These are phyloP conservation scores for Coemansia sp. DNA, from an alignment of 192 early-diverging fungal genomes.

Conservation along the genomic window DNA sequence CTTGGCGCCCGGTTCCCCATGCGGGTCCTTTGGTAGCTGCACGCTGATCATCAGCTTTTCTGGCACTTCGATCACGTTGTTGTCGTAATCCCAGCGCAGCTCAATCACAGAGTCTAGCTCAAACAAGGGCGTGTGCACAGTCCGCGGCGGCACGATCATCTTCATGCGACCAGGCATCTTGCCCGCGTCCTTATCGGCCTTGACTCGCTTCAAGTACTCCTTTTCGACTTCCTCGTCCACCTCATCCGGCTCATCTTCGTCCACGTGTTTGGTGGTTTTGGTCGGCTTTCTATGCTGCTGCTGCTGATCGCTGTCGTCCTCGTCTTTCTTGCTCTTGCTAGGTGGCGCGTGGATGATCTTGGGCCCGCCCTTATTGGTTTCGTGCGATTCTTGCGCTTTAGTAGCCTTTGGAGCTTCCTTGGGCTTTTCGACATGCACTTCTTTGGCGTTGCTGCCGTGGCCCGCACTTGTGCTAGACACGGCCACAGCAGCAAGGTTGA, in stretches of 20 bases:
- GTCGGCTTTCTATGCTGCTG: constrained; percentile 22
- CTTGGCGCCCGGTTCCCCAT: constrained; percentile 34
- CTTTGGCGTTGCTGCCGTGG: constrained; percentile 2
- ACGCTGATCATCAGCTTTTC: constrained; percentile 55
- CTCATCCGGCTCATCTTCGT: constrained; percentile 22
- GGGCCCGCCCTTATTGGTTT: not conserved
- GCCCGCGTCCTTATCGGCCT: constrained; percentile 50
- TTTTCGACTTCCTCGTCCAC: constrained; percentile 33
- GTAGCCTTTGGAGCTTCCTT: constrained; percentile 9
- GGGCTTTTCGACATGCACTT: constrained; percentile 13
- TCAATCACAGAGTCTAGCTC: constrained; percentile 53
- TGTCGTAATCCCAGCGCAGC: constrained; percentile 54
- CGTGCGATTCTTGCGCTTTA: constrained; percentile 18
- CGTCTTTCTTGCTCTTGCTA: constrained; percentile 12
- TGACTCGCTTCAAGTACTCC: constrained; percentile 45
- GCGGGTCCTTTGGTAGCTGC: constrained; percentile 50
- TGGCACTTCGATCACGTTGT: constrained; percentile 50
- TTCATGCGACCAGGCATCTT: constrained; percentile 50
- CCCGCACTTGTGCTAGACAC: constrained; percentile 6
- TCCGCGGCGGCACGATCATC: constrained; percentile 51
- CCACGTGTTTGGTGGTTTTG: constrained; percentile 39
- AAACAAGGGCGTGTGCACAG: constrained; percentile 51
- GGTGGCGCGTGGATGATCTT: constrained; percentile 6
- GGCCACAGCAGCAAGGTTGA: constrained; percentile 12
- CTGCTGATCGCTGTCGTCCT: constrained; percentile 4